These are phyloP conservation scores for Limonomyces culmigenus DNA, from an alignment of 1,284 basidiomycete species.

Conservation along the genomic window DNA sequence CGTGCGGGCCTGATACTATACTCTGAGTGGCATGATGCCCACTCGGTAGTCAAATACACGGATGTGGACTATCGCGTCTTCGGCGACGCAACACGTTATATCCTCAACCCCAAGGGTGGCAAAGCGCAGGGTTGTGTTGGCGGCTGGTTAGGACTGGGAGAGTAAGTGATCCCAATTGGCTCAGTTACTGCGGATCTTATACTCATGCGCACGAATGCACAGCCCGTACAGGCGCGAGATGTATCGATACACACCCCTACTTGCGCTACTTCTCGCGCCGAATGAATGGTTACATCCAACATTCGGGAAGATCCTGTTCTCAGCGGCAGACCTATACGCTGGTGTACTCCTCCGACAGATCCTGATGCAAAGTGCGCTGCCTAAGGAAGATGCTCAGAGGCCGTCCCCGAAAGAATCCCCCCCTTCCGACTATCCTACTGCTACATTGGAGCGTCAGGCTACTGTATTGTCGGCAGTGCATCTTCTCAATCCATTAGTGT, in stretches of 20 bases:
- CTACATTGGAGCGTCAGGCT: constrained; percentile 16
- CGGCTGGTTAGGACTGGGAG: constrained; percentile 33
- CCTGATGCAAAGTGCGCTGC: constrained; percentile 34
- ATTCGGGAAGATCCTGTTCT: constrained; percentile 86
- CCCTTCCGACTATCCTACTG: constrained; percentile 3
- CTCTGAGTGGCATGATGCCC: constrained; percentile 78
- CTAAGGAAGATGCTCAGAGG: constrained; percentile 4
- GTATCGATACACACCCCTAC: constrained; percentile 90
- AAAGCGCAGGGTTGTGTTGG: constrained; percentile 55
- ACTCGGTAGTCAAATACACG: constrained; percentile 82
- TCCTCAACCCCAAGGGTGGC: constrained; percentile 25
- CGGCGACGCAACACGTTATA: constrained; percentile 72
- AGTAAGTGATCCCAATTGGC: constrained; percentile 50
- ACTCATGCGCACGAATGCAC: constrained; percentile 1
- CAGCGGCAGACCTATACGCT: constrained; percentile 70
- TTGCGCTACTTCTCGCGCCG: constrained; percentile 72
- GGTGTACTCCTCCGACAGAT: constrained; percentile 65
- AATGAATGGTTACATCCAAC: constrained; percentile 65
- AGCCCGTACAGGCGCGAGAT: constrained; percentile 91
- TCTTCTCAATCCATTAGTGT: constrained; percentile 86
- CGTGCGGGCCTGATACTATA: constrained; percentile 64
- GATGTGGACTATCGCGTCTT: constrained; percentile 97
- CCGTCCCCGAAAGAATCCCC: neutral
- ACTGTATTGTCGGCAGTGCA: constrained; percentile 45
- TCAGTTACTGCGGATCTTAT: constrained; percentile 1